Base-by-base conservation (phyloP, 106 monocot species). In the Apostasia ramifera region DNA sequence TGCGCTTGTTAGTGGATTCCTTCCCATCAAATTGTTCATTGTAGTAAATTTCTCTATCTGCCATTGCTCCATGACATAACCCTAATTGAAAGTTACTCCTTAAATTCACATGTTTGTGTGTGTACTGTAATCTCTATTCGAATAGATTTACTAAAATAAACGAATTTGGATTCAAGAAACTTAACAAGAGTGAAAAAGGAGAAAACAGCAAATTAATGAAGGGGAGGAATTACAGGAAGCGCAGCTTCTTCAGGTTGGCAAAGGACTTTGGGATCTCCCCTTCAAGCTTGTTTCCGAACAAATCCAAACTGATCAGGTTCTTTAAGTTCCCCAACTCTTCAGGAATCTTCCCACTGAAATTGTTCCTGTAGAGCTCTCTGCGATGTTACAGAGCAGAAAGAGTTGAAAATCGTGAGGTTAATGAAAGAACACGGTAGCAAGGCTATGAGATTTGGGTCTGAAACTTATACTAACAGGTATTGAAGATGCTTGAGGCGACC, bases 311-410 rank as follows among this genome's bases (percentile, higher is more conserved):
- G 55, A 98, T 61, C 40, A 98, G 74, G 73, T 76, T 90, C 81
- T 87, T 89, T 60, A 98, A 71, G 49, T 85, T 80, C 6, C 97
- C 92, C 67, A 92, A 70, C 62, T 82, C 92, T 57, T 92, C 57
- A 0, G 97, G 92, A 71, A 98, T 89, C 74, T 90, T 80, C 8
- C 92, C 97, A 47, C 85, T 63, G 59, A 98, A 85, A 57, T 86
- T 92, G 75, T 98, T 98, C 72, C 85, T 81, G 73, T 98, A 98
- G 12, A 98, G 77, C 76, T 98, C 97, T 67, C 97, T 97, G 82
- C 42, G 53, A 15, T 59, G 13, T 43, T 9, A 39, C 57, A 61
- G 62, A 2, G 63, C 38, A 47, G 12, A 48, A 46, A 38, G 10
- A 3, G 12, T 3, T 42, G 40, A 42, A 54, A 54, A 2, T 68